Base-by-base conservation (phyloP, 768 basidiomycete genomes). In the Cyclocybe aegerita region DNA sequence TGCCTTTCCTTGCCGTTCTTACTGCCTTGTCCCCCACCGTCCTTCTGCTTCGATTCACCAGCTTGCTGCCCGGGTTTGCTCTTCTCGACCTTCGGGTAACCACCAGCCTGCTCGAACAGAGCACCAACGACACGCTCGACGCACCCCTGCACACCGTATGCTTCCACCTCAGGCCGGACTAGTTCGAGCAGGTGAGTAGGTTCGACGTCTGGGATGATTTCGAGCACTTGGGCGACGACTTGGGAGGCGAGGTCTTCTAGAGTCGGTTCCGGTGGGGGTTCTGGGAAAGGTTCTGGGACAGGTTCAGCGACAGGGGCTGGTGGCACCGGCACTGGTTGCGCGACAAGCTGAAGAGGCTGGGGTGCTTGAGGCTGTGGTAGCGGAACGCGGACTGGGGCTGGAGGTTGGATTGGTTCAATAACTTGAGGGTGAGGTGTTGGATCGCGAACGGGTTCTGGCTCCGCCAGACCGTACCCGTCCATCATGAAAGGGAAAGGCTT, bases 121-220 rank as follows among this genome's bases (percentile, higher is more conserved):
- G 67, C 57, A 43, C 87, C 80, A 7, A 92, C 55, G 0, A 86
- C 78, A 5, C 66, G 65, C 58, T 86, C 78, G 34, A 82, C 71
- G 37, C 80, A 75, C 10, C 70, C 55, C 29, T 50, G 51, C 1
- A 70, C 68, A 4, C 57, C 48, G 38, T 70, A 65, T 4, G 65
- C 57, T 4, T 70, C 66, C 29, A 77, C 61, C 53, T 78, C 69
- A 39, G 72, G 60, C 34, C 72, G 65, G 30, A 88, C 60, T 31
- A 88, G 78, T 1, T 62, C 53, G 16, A 73, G 60, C 9, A 77
- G 77, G 55, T 89, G 76, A 2, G 73, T 68, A 0, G 83, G 81
- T 15, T 78, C 73, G 16, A 89, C 85, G 56, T 90, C 86, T 0
- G 89, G 89, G 9, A 90, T 64, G 39, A 91, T 78, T 58, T 88